Percentiles rank a stretch among this genome's conserved stretches.
phyloP scores from a whole-genome alignment of 805 yeast genomes.

The Komagataella ulmi region DNA sequence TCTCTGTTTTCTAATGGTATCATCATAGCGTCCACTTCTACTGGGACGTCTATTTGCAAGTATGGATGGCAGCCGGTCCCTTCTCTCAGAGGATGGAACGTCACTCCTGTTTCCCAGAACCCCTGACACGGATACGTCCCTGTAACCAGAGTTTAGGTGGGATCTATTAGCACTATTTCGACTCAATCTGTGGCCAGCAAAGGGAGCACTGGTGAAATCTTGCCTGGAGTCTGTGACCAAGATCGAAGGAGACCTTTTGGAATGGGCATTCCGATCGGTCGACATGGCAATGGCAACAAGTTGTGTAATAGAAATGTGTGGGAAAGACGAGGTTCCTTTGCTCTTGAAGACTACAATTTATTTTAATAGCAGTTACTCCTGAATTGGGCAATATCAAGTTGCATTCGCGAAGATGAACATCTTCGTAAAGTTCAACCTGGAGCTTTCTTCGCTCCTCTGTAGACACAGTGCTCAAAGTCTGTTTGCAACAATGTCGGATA shows the following conservation, averaged over 20 bases:
- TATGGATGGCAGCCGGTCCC: constrained; percentile 23
- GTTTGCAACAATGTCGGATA: constrained; percentile 47
- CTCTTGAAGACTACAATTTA: neutral
- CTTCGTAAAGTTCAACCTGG: neutral
- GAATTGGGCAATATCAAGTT: neutral
- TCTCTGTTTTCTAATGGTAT: neutral
- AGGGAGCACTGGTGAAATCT: constrained; percentile 49
- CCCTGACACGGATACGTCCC: constrained; percentile 72
- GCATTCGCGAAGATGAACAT: neutral
- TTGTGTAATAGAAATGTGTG: neutral
- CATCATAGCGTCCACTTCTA: neutral
- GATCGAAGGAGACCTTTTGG: constrained; percentile 86
- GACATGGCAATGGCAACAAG: neutral
- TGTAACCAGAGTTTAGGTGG: constrained; percentile 27
- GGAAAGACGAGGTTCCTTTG: neutral
- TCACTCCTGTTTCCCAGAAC: constrained; percentile 70
- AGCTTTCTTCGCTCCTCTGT: neutral
- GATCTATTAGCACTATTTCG: constrained; percentile 1
- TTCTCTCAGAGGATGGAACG: constrained; percentile 68
- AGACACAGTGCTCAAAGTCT: neutral
- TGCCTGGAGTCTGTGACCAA: constrained; percentile 82
- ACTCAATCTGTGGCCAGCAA: constrained; percentile 50
- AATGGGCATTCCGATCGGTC: constrained; percentile 30
- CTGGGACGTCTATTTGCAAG: constrained; percentile 3
- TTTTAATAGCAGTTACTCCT: neutral